Evolutionary conservation across 345 rosid species (phyloP), one percentile per base, ranked within the genome.

Genomic region (Eucalyptus erythrocorys): DNA sequence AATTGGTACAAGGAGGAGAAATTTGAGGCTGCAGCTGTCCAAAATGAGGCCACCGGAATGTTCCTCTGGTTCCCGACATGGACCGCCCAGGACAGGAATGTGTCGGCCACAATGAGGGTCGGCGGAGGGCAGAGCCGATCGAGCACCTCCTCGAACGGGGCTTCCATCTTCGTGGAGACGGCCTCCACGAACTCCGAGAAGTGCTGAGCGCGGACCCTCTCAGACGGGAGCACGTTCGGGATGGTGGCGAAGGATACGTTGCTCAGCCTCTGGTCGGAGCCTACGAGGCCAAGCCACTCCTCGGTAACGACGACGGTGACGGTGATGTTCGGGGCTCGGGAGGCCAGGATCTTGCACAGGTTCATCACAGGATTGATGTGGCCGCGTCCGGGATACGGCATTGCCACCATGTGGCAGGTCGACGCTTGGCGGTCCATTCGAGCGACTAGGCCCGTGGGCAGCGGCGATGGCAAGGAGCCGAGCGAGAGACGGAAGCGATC

Each of bases 1-100:
- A 89, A 85, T 85, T 92, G 92, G 86, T 85, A 55, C 3, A 92
- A 88, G 40, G 86, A 8, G 10, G 93, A 91, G 66, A 95, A 90
- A 24, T 90, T 90, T 9, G 92, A 86, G 1, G 94, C 92, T 3
- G 94, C 89, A 90, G 85, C 90, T 1, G 95, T 92, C 93, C 92
- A 94, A 26, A 94, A 85, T 37, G 94, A 92, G 81, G 90, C 96
- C 89, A 95, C 94, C 81, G 94, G 95, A 87, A 95, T 92, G 76
- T 93, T 92, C 93, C 90, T 91, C 32, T 88, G 87, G 19, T 27
- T 82, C 4, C 92, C 95, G 13, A 93, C 92, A 0, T 48, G 43
- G 85, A 88, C 87, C 3, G 91, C 92, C 96, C 95, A 94, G 19
- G 57, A 1, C 50, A 93, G 26, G 61, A 85, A 87, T 4, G 93